Evolutionary conservation across 345 rosid species (phyloP).

Genomic region (Ceriops tagal): DNA sequence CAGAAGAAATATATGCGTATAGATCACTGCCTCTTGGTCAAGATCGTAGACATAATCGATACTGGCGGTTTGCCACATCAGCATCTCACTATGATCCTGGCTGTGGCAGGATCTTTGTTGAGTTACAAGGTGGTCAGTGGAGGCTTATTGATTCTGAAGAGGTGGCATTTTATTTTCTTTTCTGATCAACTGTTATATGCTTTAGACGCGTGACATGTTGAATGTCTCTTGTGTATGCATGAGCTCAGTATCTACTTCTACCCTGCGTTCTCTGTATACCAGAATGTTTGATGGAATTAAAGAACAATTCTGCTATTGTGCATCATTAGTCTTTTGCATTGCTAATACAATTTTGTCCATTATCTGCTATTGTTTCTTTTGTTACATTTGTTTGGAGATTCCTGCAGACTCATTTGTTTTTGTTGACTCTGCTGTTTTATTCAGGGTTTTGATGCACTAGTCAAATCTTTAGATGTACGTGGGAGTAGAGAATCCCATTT

Average conservation of each 20-base stretch:
- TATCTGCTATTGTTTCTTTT: too few species aligned
- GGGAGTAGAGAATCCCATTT: constrained; percentile 81
- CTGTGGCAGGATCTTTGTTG: constrained; percentile 81
- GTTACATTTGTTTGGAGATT: neutral
- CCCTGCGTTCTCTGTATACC: neutral
- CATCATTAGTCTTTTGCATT: neutral
- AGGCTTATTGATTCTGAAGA: constrained; percentile 76
- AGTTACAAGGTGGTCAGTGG: constrained; percentile 69
- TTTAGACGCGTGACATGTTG: neutral
- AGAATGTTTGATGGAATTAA: neutral
- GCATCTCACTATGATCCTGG: constrained; percentile 74
- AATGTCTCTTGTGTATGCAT: neutral
- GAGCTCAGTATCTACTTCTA: constrained; percentile 10
- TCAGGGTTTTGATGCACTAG: constrained; percentile 66
- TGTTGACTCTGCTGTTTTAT: constrained; percentile 6
- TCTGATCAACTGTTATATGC: neutral
- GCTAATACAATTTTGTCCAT: neutral
- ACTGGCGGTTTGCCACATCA: constrained; percentile 81
- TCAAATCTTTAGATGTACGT: constrained; percentile 70
- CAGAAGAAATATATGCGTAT: constrained; percentile 67
- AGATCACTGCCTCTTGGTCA: constrained; percentile 87
- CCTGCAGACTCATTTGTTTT: constrained; percentile 1
- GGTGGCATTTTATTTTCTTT: constrained; percentile 33
- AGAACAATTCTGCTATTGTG: constrained; percentile 9
- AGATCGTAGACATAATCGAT: constrained; percentile 85